Conservation (phyloP, 2,329 filamentous ascomycete species). For the Pseudocercospora crystallina region DNA sequence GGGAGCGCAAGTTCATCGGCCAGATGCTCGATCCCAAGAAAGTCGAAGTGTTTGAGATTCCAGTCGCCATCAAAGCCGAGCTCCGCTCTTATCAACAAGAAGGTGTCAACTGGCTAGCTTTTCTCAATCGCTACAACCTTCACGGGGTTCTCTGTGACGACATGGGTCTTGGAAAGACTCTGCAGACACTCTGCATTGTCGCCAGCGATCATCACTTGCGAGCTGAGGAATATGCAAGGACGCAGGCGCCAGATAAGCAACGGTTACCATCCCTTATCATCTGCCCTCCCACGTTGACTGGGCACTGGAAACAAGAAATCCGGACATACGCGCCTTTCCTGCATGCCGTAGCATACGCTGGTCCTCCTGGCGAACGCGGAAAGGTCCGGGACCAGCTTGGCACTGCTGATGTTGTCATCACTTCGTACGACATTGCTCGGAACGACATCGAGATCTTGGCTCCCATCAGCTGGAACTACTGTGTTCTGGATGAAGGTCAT, state of each 20-base stretch:
- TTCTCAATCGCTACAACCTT: slow-evolving; percentile 95
- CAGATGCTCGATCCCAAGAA: slow-evolving; percentile 97
- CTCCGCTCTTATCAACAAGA: slow-evolving; percentile 97
- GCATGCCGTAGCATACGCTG: slow-evolving; percentile 84
- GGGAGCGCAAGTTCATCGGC: slow-evolving; percentile 92
- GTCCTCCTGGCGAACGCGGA: slow-evolving; percentile 77
- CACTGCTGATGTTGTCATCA: slow-evolving; percentile 88
- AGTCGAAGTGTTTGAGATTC: slow-evolving; percentile 88
- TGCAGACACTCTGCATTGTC: slow-evolving; percentile 97
- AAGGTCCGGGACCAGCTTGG: slow-evolving; percentile 68
- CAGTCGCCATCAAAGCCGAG: slow-evolving; percentile 94
- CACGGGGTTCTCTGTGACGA: slow-evolving; percentile 98
- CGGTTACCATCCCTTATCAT: slow-evolving; percentile 89
- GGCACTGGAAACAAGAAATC: slow-evolving; percentile 98
- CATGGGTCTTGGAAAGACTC: slow-evolving; percentile 96
- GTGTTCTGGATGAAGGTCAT: slow-evolving; percentile 94
- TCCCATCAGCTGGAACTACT: slow-evolving; percentile 92
- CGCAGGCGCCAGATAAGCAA: slow-evolving; percentile 72
- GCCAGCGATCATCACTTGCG: slow-evolving; percentile 95
- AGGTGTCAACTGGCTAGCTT: slow-evolving; percentile 97
- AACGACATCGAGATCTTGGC: slow-evolving; percentile 87
- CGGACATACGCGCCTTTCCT: slow-evolving; percentile 94
- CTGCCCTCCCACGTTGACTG: slow-evolving; percentile 91
- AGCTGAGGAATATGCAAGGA: slow-evolving; percentile 84
- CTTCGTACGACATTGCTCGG: slow-evolving; percentile 95